Percentiles rank a stretch among this genome's conserved stretches.
Evolutionary conservation across 805 yeast species (phyloP).

Genomic region (Wickerhamomyces strasburgensis): DNA sequence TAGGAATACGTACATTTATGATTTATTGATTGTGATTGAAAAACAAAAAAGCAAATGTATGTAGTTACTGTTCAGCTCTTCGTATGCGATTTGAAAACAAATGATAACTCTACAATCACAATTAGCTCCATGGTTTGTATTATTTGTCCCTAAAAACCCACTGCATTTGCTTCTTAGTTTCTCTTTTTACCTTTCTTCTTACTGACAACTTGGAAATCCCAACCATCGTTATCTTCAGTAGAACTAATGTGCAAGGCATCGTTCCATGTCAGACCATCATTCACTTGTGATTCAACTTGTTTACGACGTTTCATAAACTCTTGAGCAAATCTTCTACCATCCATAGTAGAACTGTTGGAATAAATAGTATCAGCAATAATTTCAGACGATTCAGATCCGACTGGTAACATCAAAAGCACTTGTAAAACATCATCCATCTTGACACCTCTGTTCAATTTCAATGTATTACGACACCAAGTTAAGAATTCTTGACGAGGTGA

Average conservation of each 20-base stretch:
- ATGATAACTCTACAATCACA: slow-evolving; percentile 2
- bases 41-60: no score
- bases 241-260: slow-evolving; percentile 51
- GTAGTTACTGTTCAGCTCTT: no score
- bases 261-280: slow-evolving; percentile 61
- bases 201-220: slow-evolving; percentile 63
- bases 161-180: slow-evolving; percentile 18
- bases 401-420: slow-evolving; percentile 75
- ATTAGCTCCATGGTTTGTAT: no score
- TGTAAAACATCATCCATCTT: slow-evolving; percentile 74
- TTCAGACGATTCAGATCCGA: slow-evolving; percentile 67
- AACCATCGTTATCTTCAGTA: slow-evolving; percentile 42
- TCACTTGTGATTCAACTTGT: slow-evolving; percentile 54
- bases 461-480: slow-evolving; percentile 65
- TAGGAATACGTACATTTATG: no score
- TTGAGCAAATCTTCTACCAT: slow-evolving; percentile 89
- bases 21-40: no score
- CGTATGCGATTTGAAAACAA: no score
- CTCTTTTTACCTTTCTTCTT: slow-evolving; percentile 50
- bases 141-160: no score
- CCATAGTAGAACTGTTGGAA: slow-evolving; percentile 83
- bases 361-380: slow-evolving; percentile 91
- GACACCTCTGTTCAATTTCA: slow-evolving; percentile 68
- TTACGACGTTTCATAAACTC: slow-evolving; percentile 81
- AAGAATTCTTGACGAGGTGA: slow-evolving; percentile 58